phyloP scores from a whole-genome alignment of 73 alveolate species.

The Paramecium octaurelia region DNA sequence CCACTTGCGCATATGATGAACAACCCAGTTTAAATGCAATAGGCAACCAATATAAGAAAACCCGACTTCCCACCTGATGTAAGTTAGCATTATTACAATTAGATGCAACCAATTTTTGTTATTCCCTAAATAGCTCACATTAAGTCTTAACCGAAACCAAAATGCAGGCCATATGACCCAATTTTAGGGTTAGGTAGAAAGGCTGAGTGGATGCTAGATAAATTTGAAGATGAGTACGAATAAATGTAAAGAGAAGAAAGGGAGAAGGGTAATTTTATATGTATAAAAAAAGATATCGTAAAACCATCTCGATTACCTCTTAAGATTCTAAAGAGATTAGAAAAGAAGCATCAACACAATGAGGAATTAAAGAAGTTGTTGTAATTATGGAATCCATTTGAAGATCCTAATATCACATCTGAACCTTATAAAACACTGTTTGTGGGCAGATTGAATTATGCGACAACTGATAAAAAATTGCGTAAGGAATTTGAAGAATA shows the following conservation, averaged over 20 bases:
- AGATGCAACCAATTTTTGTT: conserved; percentile 46
- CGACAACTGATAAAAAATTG: conserved; percentile 81
- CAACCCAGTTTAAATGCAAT: conserved; percentile 7
- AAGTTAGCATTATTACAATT: neutral
- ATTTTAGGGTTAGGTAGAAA: neutral
- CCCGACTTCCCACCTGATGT: conserved; percentile 56
- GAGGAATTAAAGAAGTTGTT: neutral
- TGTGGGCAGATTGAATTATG: conserved; percentile 81
- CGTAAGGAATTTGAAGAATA: conserved; percentile 84
- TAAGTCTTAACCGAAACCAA: conserved; percentile 41
- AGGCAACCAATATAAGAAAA: neutral
- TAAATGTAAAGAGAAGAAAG: conserved; percentile 25
- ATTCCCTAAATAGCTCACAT: conserved; percentile 50
- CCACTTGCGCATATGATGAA: conserved; percentile 53
- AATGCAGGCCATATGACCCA: conserved; percentile 56
- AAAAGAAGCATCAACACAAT: neutral
- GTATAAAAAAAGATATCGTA: neutral
- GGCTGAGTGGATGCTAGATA: conserved; percentile 57
- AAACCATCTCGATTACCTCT: neutral
- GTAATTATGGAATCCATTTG: conserved; percentile 56
- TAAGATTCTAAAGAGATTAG: neutral
- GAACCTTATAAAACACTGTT: conserved; percentile 92
- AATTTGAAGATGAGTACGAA: conserved; percentile 46
- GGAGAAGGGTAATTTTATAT: conserved; percentile 38
- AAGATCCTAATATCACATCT: conserved; percentile 11